Base-by-base conservation (phyloP, 2,329 filamentous ascomycete species). In the Mollisiaceae sp. region DNA sequence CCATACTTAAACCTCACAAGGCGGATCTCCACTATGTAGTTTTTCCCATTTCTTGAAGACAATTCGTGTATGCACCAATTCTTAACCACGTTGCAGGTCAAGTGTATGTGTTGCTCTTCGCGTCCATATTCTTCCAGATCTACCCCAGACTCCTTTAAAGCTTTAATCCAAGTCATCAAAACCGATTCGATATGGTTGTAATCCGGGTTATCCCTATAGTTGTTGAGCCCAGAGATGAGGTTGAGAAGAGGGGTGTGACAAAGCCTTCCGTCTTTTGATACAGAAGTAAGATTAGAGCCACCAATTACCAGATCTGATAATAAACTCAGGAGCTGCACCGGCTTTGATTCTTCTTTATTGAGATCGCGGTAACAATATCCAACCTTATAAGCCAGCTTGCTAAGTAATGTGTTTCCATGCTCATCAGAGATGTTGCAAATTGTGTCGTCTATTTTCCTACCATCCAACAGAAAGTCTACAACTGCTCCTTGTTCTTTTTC, bases 1-100 rank as follows among this genome's bases (percentile, higher is more conserved):
- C 67, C 64, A 35, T 66, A 67, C 14, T 41, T 27, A 18, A 67
- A 67, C 41, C 20, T 62, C 32, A 64, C 59, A 9, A 67, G 41
- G 14, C 59, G 47, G 14, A 47, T 20, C 18, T 36, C n/a, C 8
- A 35, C 15, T 18, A n/a, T 9, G 20, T 24, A 14, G 22, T 27
- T 1, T 20, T 32, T 32, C 27, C 6, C 6, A 6, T 32, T 6
- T 3, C 27, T 32, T 32, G 27, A 32, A 32, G 27, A 32, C 27
- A n/a, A n/a, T n/a, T n/a, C n/a, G n/a, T n/a, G n/a, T n/a, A n/a
- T n/a, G n/a, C n/a, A n/a, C n/a, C n/a, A n/a, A n/a, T n/a, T n/a
- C n/a, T 32, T 59, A 18, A 11, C 14, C 5, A 59, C 38, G 14
- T 50, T n/a, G 39, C 5, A 12, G 4, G 8, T 59, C 9, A 47